Evolutionary conservation across 345 rosid genomes (phyloP).

Genomic region (Dovyalis caffra): DNA sequence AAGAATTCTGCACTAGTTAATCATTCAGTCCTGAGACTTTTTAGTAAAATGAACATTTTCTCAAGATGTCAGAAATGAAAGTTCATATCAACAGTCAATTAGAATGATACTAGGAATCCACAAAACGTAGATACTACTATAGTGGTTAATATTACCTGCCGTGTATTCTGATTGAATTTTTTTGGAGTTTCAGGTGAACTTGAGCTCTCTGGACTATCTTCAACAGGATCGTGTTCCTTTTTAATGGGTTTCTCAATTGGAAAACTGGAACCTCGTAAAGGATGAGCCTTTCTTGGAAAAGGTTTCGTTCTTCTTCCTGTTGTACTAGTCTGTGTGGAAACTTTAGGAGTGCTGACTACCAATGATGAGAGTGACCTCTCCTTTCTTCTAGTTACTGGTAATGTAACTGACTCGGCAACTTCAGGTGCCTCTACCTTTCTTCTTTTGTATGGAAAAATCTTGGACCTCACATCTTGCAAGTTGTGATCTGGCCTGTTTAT

Average conservation of each 20-base stretch:
- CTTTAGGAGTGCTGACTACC: conserved; percentile 32
- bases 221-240: conserved; percentile 44
- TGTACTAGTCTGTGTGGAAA: conserved; percentile 11
- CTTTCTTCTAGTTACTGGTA: conserved; percentile 25
- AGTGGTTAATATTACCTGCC: conserved; percentile 22
- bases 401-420: conserved; percentile 11
- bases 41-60: not conserved
- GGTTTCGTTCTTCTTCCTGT: conserved; percentile 31
- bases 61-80: not conserved
- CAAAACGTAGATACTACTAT: not conserved
- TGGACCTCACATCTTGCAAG: conserved; percentile 33
- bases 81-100: not conserved
- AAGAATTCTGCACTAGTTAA: conserved; percentile 26
- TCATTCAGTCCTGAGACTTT: not conserved
- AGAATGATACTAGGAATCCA: not conserved
- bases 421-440: conserved; percentile 31
- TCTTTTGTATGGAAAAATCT: conserved; percentile 37
- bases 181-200: conserved; percentile 21
- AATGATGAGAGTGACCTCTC: conserved; percentile 35
- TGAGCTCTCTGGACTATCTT: conserved; percentile 15
- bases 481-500: conserved; percentile 33
- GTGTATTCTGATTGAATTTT: conserved; percentile 6
- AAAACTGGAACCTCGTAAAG: conserved; percentile 20
- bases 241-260: conserved; percentile 43
- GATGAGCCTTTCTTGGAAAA: conserved; percentile 20